Conservation (phyloP, 352 stramenopile species). For the Globisporangium perplexum region DNA sequence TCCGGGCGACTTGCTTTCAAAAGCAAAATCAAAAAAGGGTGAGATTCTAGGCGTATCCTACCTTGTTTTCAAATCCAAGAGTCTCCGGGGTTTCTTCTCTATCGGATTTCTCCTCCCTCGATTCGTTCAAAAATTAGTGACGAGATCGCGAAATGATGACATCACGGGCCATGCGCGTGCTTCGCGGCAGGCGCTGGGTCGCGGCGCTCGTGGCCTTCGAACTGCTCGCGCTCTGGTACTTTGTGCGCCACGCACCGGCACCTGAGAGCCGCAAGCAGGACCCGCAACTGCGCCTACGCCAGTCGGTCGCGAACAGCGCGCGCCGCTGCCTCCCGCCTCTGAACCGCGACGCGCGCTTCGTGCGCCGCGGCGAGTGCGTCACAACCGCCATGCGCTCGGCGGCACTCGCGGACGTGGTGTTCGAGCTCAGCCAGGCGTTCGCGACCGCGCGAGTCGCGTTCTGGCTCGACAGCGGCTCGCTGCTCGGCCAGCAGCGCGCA, state of each 20-base stretch:
- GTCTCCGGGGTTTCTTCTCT: no score
- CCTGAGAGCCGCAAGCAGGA: constrained; percentile 12
- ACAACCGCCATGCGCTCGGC: constrained; percentile 25
- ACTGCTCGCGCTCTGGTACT: constrained; percentile 30
- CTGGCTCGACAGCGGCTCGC: constrained; percentile 51
- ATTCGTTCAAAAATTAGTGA: no score
- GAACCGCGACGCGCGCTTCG: constrained; percentile 33
- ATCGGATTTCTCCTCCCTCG: no score
- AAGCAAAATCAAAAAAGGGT: no score
- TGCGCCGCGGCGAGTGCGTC: constrained; percentile 25
- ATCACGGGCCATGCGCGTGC: constrained; percentile 1
- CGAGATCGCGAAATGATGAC: no score
- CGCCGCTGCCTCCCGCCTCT: constrained; percentile 29
- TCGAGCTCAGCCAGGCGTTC: constrained; percentile 26
- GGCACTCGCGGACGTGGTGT: constrained; percentile 32
- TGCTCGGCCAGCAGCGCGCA: constrained; percentile 44
- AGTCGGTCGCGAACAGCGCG: constrained; percentile 19
- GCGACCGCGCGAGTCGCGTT: constrained; percentile 31
- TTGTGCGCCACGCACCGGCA: constrained; percentile 23
- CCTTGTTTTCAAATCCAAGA: no score
- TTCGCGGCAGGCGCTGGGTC: constrained; percentile 13
- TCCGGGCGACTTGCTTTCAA: no score
- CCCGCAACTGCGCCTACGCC: constrained; percentile 6
- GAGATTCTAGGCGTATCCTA: no score
- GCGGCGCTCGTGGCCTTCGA: constrained; percentile 26